phyloP scores from a whole-genome alignment of 2,329 filamentous ascomycete species.

The Cercospora zeina region DNA sequence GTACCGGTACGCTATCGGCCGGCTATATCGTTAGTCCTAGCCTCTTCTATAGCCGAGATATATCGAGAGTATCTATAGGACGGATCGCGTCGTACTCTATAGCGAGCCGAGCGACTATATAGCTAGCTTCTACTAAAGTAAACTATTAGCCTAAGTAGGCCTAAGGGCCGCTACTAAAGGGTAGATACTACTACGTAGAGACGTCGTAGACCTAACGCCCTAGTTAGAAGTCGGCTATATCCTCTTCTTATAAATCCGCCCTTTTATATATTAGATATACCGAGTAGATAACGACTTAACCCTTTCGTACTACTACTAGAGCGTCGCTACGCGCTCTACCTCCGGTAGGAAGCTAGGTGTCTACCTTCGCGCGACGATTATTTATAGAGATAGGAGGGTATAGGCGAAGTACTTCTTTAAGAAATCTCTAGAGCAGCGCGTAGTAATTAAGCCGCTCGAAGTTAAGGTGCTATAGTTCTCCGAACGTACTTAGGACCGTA shows the following conservation, averaged over 20 bases:
- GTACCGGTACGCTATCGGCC: conserved; percentile 29
- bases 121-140: conserved; percentile 73
- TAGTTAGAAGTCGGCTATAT: conserved; percentile 52
- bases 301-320: conserved; percentile 54
- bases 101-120: conserved; percentile 69
- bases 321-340: conserved; percentile 51
- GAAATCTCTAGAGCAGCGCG: conserved; percentile 54
- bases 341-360: conserved; percentile 55
- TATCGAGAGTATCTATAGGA: conserved; percentile 32
- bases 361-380: conserved; percentile 50
- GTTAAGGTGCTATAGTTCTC: not conserved
- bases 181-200: conserved; percentile 40
- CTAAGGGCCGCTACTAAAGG: conserved; percentile 41
- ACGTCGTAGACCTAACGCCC: conserved; percentile 47
- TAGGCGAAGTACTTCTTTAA: conserved; percentile 63
- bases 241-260: conserved; percentile 51
- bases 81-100: conserved; percentile 62
- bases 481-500: conserved; percentile 31
- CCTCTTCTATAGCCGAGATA: conserved; percentile 34
- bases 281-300: conserved; percentile 48
- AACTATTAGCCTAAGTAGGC: conserved; percentile 62
- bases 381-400: conserved; percentile 59
- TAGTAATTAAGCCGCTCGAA: conserved; percentile 35
- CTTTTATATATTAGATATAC: conserved; percentile 55
- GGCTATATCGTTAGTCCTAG: conserved; percentile 36